These are phyloP conservation scores for Pinus tabuliformis DNA, from an alignment of 75 land plant genomes.

Conservation along the genomic window DNA sequence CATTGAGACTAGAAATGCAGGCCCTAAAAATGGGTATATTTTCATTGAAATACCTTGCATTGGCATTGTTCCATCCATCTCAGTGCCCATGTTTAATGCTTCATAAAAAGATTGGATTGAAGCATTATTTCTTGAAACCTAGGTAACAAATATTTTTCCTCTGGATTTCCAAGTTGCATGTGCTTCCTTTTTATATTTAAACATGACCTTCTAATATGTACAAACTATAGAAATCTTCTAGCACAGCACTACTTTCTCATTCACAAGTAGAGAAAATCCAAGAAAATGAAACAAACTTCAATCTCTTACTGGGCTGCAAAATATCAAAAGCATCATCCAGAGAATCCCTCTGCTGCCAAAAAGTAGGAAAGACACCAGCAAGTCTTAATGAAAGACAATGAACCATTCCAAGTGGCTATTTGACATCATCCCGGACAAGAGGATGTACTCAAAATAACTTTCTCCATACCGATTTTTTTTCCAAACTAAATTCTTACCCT, in stretches of 20 bases:
- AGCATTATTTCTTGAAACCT: neutral
- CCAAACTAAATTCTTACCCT: neutral
- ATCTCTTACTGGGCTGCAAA: neutral
- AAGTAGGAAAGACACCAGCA: neutral
- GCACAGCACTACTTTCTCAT: neutral
- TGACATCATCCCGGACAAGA: neutral
- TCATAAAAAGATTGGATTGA: neutral
- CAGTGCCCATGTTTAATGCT: neutral
- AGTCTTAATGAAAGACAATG: no score
- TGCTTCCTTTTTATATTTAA: neutral
- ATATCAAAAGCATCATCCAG: neutral
- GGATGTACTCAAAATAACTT: neutral
- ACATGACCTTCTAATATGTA: neutral
- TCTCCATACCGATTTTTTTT: neutral
- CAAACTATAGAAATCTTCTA: neutral
- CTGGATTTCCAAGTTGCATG: neutral
- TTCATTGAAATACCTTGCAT: neutral
- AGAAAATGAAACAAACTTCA: neutral
- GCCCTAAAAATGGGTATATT: conserved; percentile 45
- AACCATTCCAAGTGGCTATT: neutral
- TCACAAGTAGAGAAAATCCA: no score
- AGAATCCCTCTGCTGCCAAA: neutral
- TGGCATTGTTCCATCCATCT: neutral
- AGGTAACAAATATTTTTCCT: neutral
- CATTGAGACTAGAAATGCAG: conserved; percentile 63